Evolutionary conservation across 1,284 basidiomycete genomes (phyloP), one percentile per base, ranked within the genome.

Genomic region (Sporisorium exsertum): DNA sequence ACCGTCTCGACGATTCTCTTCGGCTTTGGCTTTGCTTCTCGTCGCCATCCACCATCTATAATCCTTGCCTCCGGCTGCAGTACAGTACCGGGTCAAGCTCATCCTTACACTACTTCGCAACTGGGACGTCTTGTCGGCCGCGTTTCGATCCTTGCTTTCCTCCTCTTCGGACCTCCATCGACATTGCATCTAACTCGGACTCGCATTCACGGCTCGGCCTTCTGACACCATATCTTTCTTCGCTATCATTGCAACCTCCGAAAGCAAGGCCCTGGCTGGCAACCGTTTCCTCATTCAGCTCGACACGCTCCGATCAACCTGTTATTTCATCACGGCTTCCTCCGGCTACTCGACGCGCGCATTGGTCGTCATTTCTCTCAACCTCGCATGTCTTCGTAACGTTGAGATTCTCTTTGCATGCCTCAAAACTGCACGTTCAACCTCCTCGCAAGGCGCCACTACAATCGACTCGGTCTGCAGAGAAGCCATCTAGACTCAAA

Each of bases 11-110:
- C n/a, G n/a, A n/a, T n/a, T n/a, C n/a, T n/a, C n/a, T n/a, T n/a
- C n/a, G n/a, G n/a, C n/a, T n/a, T n/a, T n/a, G n/a, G 45, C 12
- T 7, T 46, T 50, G 16, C 29, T 57, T 24, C 33, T 47, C 35
- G 32, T 50, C 56, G 26, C 33, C 56, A 50, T 50, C 56, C 22
- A 40, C 18, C 37, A 40, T 40, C 46, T 9, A 26, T 47, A 45
- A 22, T 43, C 45, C 18, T 47, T 18, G 20, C 22, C 29, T 49
- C 20, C 29, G 29, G 54, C 29, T 46, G 42, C 43, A 33, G 18
- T 27, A 18, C 43, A 33, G 18, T 27, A 18, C 27, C 42, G 27
- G 54, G 33, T 12, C 52, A 53, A 24, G 22, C 24, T 42, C 24
- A 37, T 15, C 22, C 24, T 10, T 43, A 20, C 40, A 6, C 24